phyloP scores from a whole-genome alignment of 2,329 filamentous ascomycete genomes.

The Pestalotiopsis sp. region DNA sequence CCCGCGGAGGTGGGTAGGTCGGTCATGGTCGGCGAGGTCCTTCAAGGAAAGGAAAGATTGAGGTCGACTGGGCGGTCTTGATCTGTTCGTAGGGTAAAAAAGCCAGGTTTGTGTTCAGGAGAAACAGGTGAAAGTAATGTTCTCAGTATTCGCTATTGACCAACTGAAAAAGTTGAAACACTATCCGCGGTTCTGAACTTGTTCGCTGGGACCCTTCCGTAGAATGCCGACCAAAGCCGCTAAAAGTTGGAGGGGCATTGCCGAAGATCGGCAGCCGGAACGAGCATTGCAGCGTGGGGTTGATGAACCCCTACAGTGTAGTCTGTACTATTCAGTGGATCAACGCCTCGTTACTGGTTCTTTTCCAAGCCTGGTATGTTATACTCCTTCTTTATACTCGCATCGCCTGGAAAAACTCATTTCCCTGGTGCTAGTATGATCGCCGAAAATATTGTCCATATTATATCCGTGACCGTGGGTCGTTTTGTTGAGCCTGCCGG shows the following conservation, averaged over 20 bases:
- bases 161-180: neutral
- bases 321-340: neutral
- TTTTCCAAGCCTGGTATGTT: neutral
- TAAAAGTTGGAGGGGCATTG: conserved; percentile 4
- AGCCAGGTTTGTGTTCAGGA: neutral
- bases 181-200: neutral
- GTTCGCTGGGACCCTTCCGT: neutral
- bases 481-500: too few species aligned
- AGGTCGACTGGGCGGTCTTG: neutral
- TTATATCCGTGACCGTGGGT: too few species aligned
- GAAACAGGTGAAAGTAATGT: neutral
- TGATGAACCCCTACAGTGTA: neutral
- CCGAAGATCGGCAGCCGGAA: conserved; percentile 3
- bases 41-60: neutral
- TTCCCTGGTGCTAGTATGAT: neutral
- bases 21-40: conserved; percentile 1
- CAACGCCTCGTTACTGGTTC: neutral
- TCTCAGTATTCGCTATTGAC: neutral
- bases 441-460: too few species aligned
- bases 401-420: too few species aligned
- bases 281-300: neutral
- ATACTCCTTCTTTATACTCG: too few species aligned
- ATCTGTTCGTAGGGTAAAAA: too few species aligned
- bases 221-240: conserved; percentile 7
- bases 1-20: conserved; percentile 4